Percentiles rank a stretch among this genome's conserved stretches.
phyloP scores from a whole-genome alignment of 257 asterid genomes.

The Solanum okadae region DNA sequence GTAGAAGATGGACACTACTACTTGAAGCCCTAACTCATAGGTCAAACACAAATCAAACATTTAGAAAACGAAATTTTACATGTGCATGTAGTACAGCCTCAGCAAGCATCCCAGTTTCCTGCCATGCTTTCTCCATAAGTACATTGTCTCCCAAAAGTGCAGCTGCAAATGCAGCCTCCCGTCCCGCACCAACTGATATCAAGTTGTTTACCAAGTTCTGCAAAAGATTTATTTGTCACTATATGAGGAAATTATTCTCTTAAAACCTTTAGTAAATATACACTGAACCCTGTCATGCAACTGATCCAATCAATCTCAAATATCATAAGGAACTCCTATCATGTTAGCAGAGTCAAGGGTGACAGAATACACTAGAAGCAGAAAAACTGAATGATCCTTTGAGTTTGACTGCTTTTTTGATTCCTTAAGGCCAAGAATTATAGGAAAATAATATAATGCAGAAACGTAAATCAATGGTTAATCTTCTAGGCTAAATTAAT shows the following conservation, averaged over 20 bases:
- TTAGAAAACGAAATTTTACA: constrained; percentile 17
- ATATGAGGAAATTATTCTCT: neutral
- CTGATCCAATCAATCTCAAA: neutral
- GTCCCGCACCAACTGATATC: constrained; percentile 84
- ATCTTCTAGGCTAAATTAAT: neutral
- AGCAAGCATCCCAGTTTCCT: constrained; percentile 97
- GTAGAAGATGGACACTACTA: neutral
- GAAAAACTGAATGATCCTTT: neutral
- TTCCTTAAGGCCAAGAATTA: neutral
- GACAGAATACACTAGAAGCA: neutral
- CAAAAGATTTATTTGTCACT: constrained; percentile 1
- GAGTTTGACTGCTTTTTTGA: neutral
- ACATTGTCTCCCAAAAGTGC: constrained; percentile 91
- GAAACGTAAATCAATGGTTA: neutral
- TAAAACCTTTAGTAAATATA: neutral
- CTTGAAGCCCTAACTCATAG: neutral
- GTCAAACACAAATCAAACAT: neutral
- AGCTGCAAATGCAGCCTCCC: constrained; percentile 97
- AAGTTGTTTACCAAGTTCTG: constrained; percentile 88
- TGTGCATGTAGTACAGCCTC: constrained; percentile 98
- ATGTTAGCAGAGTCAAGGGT: neutral
- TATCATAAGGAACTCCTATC: neutral
- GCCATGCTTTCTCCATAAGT: constrained; percentile 99
- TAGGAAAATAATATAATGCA: neutral
- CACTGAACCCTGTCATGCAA: neutral